Base-by-base conservation (phyloP, 208 protist genomes). In the Crithidia thermophila region DNA sequence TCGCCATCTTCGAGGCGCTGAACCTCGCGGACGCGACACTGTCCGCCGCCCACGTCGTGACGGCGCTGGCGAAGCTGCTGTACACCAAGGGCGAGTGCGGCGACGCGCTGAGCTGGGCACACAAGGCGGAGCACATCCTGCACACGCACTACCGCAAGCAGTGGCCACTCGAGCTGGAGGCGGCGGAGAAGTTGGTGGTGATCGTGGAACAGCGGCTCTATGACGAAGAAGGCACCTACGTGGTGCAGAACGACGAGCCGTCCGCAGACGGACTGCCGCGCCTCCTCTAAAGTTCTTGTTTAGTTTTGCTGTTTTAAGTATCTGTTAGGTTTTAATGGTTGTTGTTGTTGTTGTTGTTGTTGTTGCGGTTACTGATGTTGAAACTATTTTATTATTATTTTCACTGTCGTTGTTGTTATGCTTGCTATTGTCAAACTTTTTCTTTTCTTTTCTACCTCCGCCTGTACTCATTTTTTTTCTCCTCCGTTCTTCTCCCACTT, bases 1-100 rank as follows among this genome's bases (percentile, higher is more conserved):
- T 87, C 20, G 81, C 85, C 2, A 45, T 87, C 23, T 66, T 79
- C n/a, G 85, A 91, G 75, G 30, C 58, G 10, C 53, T 65, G 30
- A 25, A 72, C 40, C 76, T 86, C 39, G 70, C 51, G 13, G 51
- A 47, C 42, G 58, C 62, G 55, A 25, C 67, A 28, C 79, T 87
- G 36, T 21, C 81, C 21, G 64, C 68, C 18, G 64, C 72, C 10
- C 74, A 51, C 27, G 49, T 85, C 34, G 76, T 82, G 53, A 53
- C 16, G 23, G 67, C 81, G 39, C 36, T 91, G 27, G 77, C 79
- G 21, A 73, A 77, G 64, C 56, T 86, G 49, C 64, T 83, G 8
- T 79, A 88, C 68, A 84, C 77, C 31, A 46, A 52, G 20, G 79
- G 70, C 13, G 57, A 63, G 45, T 85, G 78, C 68, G 79, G 82